phyloP scores from a whole-genome alignment of 805 yeast species.

The Metschnikowia peoriensis region DNA sequence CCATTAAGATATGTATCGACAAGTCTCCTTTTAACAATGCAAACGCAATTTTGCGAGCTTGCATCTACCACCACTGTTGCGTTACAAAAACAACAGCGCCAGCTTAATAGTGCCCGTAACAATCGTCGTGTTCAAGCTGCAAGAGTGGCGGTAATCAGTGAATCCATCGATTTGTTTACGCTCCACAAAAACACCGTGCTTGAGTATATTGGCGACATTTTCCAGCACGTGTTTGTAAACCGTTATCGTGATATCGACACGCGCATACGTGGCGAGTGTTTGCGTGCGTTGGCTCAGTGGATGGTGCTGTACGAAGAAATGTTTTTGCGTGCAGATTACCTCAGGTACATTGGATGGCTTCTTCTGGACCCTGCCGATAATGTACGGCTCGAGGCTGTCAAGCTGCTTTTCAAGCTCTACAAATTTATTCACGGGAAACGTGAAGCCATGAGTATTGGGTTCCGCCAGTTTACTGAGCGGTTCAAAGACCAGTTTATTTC shows the following conservation, averaged over 20 bases:
- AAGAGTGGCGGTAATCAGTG: slow-evolving; percentile 47
- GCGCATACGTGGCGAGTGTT: slow-evolving; percentile 66
- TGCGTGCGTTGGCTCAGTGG: slow-evolving; percentile 64
- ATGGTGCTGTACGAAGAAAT: slow-evolving; percentile 67
- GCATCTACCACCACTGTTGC: slow-evolving; percentile 35
- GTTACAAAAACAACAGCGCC: slow-evolving; percentile 45
- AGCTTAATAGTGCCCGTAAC: slow-evolving; percentile 31
- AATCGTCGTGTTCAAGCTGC: slow-evolving; percentile 30
- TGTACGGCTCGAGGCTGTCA: slow-evolving; percentile 67
- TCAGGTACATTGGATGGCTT: slow-evolving; percentile 82
- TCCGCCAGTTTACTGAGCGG: slow-evolving; percentile 76
- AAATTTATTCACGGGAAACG: slow-evolving; percentile 22
- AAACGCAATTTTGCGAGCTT: slow-evolving; percentile 56
- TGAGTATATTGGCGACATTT: slow-evolving; percentile 61
- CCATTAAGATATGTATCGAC: slow-evolving; percentile 72
- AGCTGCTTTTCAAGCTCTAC: slow-evolving; percentile 51
- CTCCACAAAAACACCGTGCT: slow-evolving; percentile 52
- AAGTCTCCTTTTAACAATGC: slow-evolving; percentile 53
- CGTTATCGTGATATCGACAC: slow-evolving; percentile 81
- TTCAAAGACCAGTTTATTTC: slow-evolving; percentile 65
- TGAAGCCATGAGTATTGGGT: slow-evolving; percentile 49
- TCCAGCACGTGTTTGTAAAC: slow-evolving; percentile 65
- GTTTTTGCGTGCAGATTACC: slow-evolving; percentile 65
- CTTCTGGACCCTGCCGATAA: slow-evolving; percentile 63
- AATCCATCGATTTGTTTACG: slow-evolving; percentile 34